Base-by-base conservation (phyloP, 345 rosid species). In the Pelargonium nanum region DNA sequence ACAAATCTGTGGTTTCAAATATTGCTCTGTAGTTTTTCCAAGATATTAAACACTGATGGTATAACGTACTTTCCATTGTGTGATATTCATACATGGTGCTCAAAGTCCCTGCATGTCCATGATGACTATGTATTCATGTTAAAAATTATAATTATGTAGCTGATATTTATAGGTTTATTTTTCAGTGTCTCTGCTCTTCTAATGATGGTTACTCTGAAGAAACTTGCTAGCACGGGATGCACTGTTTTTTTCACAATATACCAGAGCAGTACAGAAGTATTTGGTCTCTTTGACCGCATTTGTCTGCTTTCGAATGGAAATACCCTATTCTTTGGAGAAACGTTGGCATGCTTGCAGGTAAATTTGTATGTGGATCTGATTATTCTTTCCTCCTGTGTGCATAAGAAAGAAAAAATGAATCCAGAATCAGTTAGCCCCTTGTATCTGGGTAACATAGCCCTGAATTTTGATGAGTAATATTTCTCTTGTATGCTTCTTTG, bases 151-250 rank as follows among this genome's bases (percentile, higher is more conserved):
- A 52, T 52, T 20, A 19, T 52, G 55, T 6, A n/a, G 55, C 55
- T 52, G 9, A 52, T 4, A 52, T 19, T 52, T 52, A 52, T n/a
- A 55, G 17, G 19, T 57, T 23, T 19, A 12, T 59, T 58, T 23
- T 17, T 57, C 82, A 93, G 99, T 72, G 99, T 94, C 57, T 90
- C 99, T 56, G 97, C 99, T 9, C 85, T 94, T 67, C 81, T 94
- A 74, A 94, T 94, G 99, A 90, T 94, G 99, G 99, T 94, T 70
- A 94, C 99, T 6, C 72, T 94, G 58, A 94, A 81, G 83, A 94
- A 94, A 77, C 97, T 90, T 65, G 95, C 99, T 25, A 88, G 95
- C 75, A 88, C 87, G 1, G 97, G 99, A 40, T 94, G 99, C 75
- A 90, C 97, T 50, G 92, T 94, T 24, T 73, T 94, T 53, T 90